A percentile compares a stretch with the other conserved stretches of the same genome.
phyloP scores from a whole-genome alignment of 2,329 filamentous ascomycete genomes.

The Aspergillus ruber region DNA sequence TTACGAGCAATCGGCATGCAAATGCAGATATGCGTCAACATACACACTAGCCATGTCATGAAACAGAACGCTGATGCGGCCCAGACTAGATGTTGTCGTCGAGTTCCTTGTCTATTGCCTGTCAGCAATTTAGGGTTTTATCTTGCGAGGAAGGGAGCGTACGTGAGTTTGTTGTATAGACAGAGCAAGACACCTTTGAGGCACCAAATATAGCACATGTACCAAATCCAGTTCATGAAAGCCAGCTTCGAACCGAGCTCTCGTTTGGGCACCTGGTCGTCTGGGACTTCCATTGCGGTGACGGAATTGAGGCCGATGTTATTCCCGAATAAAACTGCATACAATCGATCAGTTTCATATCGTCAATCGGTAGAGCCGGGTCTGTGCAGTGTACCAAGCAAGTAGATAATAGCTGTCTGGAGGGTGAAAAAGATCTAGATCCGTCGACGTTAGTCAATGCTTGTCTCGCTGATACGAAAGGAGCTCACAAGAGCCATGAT shows the following conservation, averaged over 20 bases:
- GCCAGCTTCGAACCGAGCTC: constrained; percentile 24
- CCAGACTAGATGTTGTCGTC: constrained; percentile 18
- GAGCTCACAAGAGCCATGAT: constrained; percentile 10
- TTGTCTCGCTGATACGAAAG: background rate
- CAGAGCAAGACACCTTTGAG: constrained; percentile 27
- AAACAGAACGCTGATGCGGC: constrained; percentile 17
- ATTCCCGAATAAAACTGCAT: constrained; percentile 19
- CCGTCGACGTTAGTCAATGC: background rate
- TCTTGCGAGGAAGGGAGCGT: constrained; percentile 2
- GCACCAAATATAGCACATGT: constrained; percentile 27
- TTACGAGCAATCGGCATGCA: constrained; percentile 21
- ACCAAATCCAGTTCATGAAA: constrained; percentile 30
- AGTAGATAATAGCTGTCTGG: constrained; percentile 8
- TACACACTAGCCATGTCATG: constrained; percentile 19
- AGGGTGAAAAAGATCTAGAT: constrained; percentile 11
- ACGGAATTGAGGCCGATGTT: constrained; percentile 22
- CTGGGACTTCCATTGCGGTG: constrained; percentile 21
- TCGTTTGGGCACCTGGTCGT: constrained; percentile 15
- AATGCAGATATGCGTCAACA: constrained; percentile 24
- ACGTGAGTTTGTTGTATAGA: constrained; percentile 26
- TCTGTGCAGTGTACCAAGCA: constrained; percentile 3
- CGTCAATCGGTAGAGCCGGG: no score
- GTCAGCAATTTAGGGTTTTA: background rate
- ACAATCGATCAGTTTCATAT: background rate
- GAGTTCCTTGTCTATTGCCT: constrained; percentile 15